Evolutionary conservation across 495 filamentous ascomycete genomes (phyloP).

Genomic region (Arthonia radiata): DNA sequence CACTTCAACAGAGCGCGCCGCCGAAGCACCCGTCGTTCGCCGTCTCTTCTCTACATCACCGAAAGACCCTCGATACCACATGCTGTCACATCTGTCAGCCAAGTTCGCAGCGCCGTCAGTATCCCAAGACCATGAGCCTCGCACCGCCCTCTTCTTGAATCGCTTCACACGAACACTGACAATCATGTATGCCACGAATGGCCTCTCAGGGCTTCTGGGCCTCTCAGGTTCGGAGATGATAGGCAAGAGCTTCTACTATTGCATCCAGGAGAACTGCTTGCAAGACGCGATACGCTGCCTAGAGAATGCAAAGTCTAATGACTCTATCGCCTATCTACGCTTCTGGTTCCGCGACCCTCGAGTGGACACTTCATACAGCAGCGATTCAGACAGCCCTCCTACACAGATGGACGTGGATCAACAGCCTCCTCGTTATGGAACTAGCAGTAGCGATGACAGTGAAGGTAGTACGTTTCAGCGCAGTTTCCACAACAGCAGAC

Average conservation of each 20-base stretch:
- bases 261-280: constrained; percentile 52
- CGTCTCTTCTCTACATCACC: constrained; percentile 60
- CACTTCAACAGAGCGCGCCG: constrained; percentile 34
- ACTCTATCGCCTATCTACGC: constrained; percentile 81
- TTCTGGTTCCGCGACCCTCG: constrained; percentile 66
- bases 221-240: constrained; percentile 36
- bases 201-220: constrained; percentile 46
- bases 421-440: too few relatives aligned
- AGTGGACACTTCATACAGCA: too few relatives aligned
- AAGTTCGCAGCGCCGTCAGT: constrained; percentile 48
- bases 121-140: constrained; percentile 41
- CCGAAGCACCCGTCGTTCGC: constrained; percentile 57
- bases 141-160: constrained; percentile 69
- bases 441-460: too few relatives aligned
- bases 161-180: constrained; percentile 61
- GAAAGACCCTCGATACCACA: constrained; percentile 69
- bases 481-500: too few relatives aligned
- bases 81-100: constrained; percentile 61
- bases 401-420: too few relatives aligned
- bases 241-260: constrained; percentile 57
- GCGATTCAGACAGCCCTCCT: too few relatives aligned
- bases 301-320: constrained; percentile 74
- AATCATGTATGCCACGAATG: constrained; percentile 69
- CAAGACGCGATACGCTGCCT: constrained; percentile 50
- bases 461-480: too few relatives aligned